Conservation (phyloP, 768 basidiomycete species). For the Coprinellus aureogranulatus region DNA sequence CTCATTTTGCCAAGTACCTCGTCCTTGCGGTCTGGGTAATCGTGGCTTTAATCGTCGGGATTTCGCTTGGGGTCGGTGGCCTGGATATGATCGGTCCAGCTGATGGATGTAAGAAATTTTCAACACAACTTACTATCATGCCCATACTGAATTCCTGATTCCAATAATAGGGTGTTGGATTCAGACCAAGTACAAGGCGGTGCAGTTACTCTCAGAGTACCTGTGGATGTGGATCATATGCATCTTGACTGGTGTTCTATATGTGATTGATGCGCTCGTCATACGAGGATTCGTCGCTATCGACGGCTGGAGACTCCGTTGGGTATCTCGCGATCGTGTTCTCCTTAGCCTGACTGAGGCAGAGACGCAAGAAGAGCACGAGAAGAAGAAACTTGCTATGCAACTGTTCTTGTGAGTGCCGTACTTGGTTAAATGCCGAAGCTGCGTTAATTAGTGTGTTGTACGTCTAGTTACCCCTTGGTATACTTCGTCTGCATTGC, state of each 20-base stretch:
- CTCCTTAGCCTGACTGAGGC: neutral
- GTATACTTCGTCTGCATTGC: conserved; percentile 10
- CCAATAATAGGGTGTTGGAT: conserved; percentile 10
- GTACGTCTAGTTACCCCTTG: conserved; percentile 8
- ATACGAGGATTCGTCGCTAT: neutral
- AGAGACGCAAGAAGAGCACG: neutral
- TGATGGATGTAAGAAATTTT: conserved; percentile 2
- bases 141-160: neutral
- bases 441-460: too few relatives aligned
- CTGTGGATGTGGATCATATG: conserved; percentile 12
- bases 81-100: conserved; percentile 5
- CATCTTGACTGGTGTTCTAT: neutral
- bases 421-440: too few relatives aligned
- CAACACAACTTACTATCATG: neutral
- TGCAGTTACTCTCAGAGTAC: conserved; percentile 1
- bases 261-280: conserved; percentile 1
- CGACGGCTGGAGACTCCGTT: neutral
- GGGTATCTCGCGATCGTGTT: neutral
- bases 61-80: neutral
- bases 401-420: neutral
- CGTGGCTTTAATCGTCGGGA: neutral
- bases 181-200: neutral
- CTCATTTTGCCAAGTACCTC: conserved; percentile 3
- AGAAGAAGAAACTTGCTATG: neutral
- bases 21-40: neutral